Evolutionary conservation across 805 yeast species (phyloP).

Genomic region (Danielozyma ontarioensis): DNA sequence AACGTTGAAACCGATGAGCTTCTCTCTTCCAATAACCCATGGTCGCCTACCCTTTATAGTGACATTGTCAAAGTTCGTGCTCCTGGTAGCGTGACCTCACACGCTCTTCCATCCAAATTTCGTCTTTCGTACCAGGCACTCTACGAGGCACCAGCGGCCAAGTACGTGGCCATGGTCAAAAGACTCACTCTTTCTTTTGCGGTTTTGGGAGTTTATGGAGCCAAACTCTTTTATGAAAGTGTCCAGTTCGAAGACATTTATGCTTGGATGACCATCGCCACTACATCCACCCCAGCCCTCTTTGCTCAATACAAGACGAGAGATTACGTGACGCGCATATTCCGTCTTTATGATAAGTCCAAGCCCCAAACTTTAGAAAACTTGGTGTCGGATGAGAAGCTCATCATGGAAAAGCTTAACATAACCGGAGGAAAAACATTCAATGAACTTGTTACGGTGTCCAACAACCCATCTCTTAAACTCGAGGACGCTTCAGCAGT

Average conservation of each 20-base stretch:
- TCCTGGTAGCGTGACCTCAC: slow-evolving; percentile 35
- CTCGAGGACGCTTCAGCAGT: slow-evolving; percentile 20
- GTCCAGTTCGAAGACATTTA: slow-evolving; percentile 48
- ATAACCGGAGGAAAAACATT: slow-evolving; percentile 62
- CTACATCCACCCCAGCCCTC: slow-evolving; percentile 54
- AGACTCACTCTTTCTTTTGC: slow-evolving; percentile 59
- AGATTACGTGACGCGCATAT: slow-evolving; percentile 68
- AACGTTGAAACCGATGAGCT: slow-evolving; percentile 39
- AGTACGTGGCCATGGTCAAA: slow-evolving; percentile 58
- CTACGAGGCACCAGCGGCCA: slow-evolving; percentile 58
- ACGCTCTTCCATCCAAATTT: slow-evolving; percentile 46
- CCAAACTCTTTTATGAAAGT: slow-evolving; percentile 53
- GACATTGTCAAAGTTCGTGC: slow-evolving; percentile 39
- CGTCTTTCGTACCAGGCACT: slow-evolving; percentile 58
- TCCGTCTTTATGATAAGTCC: slow-evolving; percentile 59
- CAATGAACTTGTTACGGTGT: slow-evolving; percentile 53
- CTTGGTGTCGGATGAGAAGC: slow-evolving; percentile 54
- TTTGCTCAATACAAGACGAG: slow-evolving; percentile 46
- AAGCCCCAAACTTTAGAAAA: slow-evolving; percentile 62
- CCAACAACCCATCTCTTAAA: slow-evolving; percentile 29
- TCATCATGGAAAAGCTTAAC: slow-evolving; percentile 64
- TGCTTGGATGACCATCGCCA: slow-evolving; percentile 38
- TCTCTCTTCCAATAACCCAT: slow-evolving; percentile 37
- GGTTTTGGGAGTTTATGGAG: slow-evolving; percentile 54
- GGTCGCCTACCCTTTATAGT: slow-evolving; percentile 41